Evolutionary conservation across 2,329 filamentous ascomycete genomes (phyloP).

Genomic region (Sordariomycetes sp.): DNA sequence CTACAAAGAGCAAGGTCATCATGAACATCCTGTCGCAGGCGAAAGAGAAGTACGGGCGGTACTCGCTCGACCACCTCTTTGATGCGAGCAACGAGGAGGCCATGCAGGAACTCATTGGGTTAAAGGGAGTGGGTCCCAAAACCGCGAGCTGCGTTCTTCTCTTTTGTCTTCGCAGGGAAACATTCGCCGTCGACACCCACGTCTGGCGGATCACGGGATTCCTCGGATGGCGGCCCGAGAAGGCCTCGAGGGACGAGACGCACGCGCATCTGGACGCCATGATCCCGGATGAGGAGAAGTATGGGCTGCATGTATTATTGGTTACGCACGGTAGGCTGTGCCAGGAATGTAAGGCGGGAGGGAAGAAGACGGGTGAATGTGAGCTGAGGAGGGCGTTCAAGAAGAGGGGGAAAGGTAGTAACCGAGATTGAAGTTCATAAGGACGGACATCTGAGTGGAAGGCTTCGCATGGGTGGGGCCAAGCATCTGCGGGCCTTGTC

Average conservation of each 20-base stretch:
- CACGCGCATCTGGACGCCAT: slow-evolving; percentile 34
- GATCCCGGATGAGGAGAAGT: slow-evolving; percentile 34
- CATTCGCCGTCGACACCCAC: slow-evolving; percentile 40
- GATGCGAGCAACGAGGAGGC: slow-evolving; percentile 25
- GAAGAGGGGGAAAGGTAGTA: slow-evolving; percentile 10
- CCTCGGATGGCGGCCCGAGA: slow-evolving; percentile 31
- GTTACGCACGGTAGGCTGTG: slow-evolving; percentile 32
- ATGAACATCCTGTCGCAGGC: slow-evolving; percentile 56
- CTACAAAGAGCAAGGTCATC: slow-evolving; percentile 61
- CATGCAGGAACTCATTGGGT: slow-evolving; percentile 34
- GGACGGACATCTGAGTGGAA: too few species aligned
- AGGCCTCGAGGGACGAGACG: slow-evolving; percentile 27
- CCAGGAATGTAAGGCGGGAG: slow-evolving; percentile 29
- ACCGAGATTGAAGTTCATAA: too few species aligned
- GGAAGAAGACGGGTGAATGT: slow-evolving; percentile 23
- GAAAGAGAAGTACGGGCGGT: slow-evolving; percentile 24
- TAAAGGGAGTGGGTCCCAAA: slow-evolving; percentile 38
- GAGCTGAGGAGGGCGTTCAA: slow-evolving; percentile 25
- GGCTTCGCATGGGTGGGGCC: too few species aligned
- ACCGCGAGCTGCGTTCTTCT: slow-evolving; percentile 38
- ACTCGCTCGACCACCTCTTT: slow-evolving; percentile 36
- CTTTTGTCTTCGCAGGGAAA: slow-evolving; percentile 32
- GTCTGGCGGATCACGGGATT: slow-evolving; percentile 34
- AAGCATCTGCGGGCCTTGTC: too few species aligned
- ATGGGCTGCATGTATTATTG: slow-evolving; percentile 32